These are phyloP conservation scores for Aureobasidium sp. DNA, from an alignment of 2,329 filamentous ascomycete species.

Conservation along the genomic window DNA sequence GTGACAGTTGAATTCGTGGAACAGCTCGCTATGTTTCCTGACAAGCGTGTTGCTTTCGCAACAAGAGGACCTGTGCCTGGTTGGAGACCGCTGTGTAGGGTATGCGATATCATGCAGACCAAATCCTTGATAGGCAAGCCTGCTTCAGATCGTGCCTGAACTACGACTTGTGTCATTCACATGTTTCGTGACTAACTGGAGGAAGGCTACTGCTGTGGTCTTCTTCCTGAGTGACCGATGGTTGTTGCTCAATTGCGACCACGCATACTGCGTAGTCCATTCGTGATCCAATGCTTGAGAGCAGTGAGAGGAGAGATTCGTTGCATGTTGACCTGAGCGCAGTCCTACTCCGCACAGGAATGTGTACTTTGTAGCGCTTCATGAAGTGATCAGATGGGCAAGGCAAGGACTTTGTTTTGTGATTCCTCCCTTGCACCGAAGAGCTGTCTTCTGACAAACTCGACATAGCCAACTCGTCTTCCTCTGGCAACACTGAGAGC, in stretches of 20 bases:
- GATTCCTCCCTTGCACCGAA: slow-evolving; percentile 14
- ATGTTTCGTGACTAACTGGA: too few relatives aligned
- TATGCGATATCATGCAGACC: not conserved
- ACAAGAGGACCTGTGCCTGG: not conserved
- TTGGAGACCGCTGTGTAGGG: not conserved
- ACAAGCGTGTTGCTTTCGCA: not conserved
- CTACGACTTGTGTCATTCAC: not conserved
- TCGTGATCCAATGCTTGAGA: not conserved
- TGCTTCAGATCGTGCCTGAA: not conserved
- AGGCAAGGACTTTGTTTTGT: not conserved
- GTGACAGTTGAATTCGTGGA: too few relatives aligned
- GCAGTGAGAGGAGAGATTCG: not conserved
- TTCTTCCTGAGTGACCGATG: not conserved
- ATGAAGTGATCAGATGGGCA: not conserved
- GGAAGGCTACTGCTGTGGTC: not conserved
- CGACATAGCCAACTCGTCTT: slow-evolving; percentile 65
- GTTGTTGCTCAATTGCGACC: not conserved
- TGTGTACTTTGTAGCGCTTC: not conserved
- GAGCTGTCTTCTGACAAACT: slow-evolving; percentile 39
- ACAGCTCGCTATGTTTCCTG: not conserved
- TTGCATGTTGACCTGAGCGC: not conserved
- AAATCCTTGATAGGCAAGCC: not conserved
- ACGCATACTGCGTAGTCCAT: not conserved
- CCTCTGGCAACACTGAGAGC: slow-evolving; percentile 59
- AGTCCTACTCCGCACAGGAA: not conserved